Conservation (phyloP, 75 land plant species). For the Pinus tabuliformis region DNA sequence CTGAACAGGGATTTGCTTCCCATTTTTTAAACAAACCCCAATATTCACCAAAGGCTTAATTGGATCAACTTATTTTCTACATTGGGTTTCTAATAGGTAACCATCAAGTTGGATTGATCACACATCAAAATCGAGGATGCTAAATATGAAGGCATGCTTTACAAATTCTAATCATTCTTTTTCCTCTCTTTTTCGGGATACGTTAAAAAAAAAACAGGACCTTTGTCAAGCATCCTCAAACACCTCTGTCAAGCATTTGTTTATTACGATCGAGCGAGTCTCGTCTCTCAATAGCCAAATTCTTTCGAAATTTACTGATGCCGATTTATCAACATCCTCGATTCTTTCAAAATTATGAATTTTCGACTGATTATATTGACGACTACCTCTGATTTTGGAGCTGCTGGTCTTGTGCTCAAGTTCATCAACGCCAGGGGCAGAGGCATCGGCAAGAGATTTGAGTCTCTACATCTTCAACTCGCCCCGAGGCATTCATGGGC, state of each 20-base stretch:
- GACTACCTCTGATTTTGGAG: neutral
- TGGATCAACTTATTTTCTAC: too few species aligned
- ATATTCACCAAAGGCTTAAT: too few species aligned
- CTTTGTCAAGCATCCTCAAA: neutral
- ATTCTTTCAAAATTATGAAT: neutral
- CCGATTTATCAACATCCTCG: neutral
- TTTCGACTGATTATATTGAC: neutral
- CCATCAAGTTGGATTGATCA: too few species aligned
- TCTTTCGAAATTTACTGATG: conserved; percentile 4
- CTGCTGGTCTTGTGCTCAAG: neutral
- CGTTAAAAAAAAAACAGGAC: too few species aligned
- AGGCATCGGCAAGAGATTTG: neutral
- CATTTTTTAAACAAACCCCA: too few species aligned
- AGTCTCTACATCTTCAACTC: neutral
- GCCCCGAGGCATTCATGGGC: neutral
- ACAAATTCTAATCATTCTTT: too few species aligned
- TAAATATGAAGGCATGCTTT: too few species aligned
- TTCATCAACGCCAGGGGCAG: neutral
- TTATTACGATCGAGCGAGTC: neutral
- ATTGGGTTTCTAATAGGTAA: too few species aligned
- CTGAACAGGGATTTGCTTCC: too few species aligned
- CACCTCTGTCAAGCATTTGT: neutral
- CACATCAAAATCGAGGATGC: too few species aligned
- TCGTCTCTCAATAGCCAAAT: neutral
- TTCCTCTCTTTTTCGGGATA: too few species aligned